Evolutionary conservation across 345 rosid genomes (phyloP).

Genomic region (Reutealis trisperma): DNA sequence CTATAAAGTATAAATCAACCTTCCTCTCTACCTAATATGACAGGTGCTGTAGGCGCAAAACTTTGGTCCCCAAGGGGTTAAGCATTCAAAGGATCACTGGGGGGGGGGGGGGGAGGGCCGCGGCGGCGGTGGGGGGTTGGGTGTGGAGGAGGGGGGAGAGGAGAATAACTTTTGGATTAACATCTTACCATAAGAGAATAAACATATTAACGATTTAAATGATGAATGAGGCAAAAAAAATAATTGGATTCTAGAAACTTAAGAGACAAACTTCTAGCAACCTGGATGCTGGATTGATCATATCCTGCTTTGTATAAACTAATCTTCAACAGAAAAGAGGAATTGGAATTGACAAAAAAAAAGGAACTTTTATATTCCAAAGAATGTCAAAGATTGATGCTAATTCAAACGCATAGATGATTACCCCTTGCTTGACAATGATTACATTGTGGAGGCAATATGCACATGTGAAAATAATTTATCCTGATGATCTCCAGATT

Average conservation of each 20-base stretch:
- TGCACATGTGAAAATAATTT: slow-evolving; percentile 27
- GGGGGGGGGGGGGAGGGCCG: too few species aligned
- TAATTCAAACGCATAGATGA: slow-evolving; percentile 39
- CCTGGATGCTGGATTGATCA: not conserved
- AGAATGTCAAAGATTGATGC: slow-evolving; percentile 30
- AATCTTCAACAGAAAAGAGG: not conserved
- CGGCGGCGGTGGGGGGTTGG: too few species aligned
- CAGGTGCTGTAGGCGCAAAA: not conserved
- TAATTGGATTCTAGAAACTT: slow-evolving; percentile 6
- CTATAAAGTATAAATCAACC: too few species aligned
- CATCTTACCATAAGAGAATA: not conserved
- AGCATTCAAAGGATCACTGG: not conserved
- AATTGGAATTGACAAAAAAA: slow-evolving; percentile 10
- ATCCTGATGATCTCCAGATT: slow-evolving; percentile 96
- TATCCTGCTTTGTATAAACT: not conserved
- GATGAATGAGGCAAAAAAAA: slow-evolving; percentile 5
- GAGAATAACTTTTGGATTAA: not conserved
- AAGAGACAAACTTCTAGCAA: slow-evolving; percentile 1
- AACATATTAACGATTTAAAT: not conserved
- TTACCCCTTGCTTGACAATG: slow-evolving; percentile 40
- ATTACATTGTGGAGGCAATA: slow-evolving; percentile 31
- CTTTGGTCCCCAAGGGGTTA: not conserved
- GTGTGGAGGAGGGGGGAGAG: not conserved
- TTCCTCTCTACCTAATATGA: too few species aligned
- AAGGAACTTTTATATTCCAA: slow-evolving; percentile 12